A percentile compares a stretch with the other conserved stretches of the same genome.
phyloP scores from a whole-genome alignment of 768 basidiomycete species.

The Termitomyces bulborhizus region DNA sequence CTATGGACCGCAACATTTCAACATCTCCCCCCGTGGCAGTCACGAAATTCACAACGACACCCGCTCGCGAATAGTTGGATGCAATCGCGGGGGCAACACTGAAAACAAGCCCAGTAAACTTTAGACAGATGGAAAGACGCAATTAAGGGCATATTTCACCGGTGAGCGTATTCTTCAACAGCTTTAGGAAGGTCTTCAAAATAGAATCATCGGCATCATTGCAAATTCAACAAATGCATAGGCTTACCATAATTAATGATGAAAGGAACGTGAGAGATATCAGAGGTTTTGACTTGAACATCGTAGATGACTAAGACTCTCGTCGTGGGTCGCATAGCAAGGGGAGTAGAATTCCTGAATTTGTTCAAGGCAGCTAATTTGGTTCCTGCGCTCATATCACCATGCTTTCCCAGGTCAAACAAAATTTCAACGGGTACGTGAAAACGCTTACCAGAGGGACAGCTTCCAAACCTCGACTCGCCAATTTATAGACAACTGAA shows the following conservation, averaged over 20 bases:
- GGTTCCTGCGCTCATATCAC: constrained; percentile 85
- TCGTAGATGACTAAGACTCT: constrained; percentile 92
- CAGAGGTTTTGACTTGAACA: constrained; percentile 85
- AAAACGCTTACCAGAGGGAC: constrained; percentile 68
- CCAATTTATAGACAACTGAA: constrained; percentile 85
- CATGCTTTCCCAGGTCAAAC: constrained; percentile 48
- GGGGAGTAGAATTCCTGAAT: constrained; percentile 57
- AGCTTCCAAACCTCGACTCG: constrained; percentile 79
- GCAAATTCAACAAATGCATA: not conserved
- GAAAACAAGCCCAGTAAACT: constrained; percentile 3
- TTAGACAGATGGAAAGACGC: not conserved
- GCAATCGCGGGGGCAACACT: constrained; percentile 87
- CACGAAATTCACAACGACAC: constrained; percentile 93
- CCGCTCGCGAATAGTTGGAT: constrained; percentile 80
- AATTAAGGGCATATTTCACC: constrained; percentile 38
- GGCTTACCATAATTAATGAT: constrained; percentile 87
- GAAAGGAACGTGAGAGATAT: constrained; percentile 85
- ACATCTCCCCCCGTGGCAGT: constrained; percentile 97
- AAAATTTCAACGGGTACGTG: constrained; percentile 8
- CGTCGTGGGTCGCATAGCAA: constrained; percentile 54
- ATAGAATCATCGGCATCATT: not conserved
- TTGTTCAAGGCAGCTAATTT: constrained; percentile 81
- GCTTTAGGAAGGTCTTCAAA: constrained; percentile 82
- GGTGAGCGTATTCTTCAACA: constrained; percentile 96
- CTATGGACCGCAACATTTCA: constrained; percentile 96